A percentile compares a stretch with the other conserved stretches of the same genome.
Conservation (phyloP, 164 flowering plant genomes). For the Kalanchoe fedtschenkoi region DNA sequence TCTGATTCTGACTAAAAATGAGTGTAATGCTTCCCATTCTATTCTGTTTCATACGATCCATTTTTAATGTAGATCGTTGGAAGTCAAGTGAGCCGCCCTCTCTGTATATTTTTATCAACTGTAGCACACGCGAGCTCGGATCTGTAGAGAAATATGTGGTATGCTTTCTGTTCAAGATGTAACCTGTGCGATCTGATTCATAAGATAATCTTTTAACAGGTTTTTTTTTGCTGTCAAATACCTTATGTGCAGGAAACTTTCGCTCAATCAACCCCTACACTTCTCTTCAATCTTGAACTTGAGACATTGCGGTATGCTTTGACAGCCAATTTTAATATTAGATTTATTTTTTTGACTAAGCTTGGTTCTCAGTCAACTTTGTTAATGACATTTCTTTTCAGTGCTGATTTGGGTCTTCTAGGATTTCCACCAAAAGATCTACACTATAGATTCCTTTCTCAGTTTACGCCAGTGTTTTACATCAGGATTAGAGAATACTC, state of each 20-base stretch:
- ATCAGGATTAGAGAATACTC: slow-evolving; percentile 90
- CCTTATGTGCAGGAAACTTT: slow-evolving; percentile 57
- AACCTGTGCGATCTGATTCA: background rate
- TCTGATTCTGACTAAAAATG: too few relatives aligned
- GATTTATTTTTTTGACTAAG: background rate
- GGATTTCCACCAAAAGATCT: slow-evolving; percentile 88
- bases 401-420: slow-evolving; percentile 86
- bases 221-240: background rate
- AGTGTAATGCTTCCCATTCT: background rate
- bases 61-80: slow-evolving; percentile 60
- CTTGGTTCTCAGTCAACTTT: background rate
- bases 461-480: slow-evolving; percentile 78
- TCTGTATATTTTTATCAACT: slow-evolving; percentile 70
- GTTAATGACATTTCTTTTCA: slow-evolving; percentile 18
- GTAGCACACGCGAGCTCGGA: slow-evolving; percentile 82
- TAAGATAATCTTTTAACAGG: background rate
- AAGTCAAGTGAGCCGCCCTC: slow-evolving; percentile 67
- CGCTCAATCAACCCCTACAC: slow-evolving; percentile 68
- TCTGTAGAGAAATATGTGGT: slow-evolving; percentile 90
- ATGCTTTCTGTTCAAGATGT: slow-evolving; percentile 16
- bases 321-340: background rate
- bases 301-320: slow-evolving; percentile 82
- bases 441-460: slow-evolving; percentile 91
- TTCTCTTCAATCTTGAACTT: slow-evolving; percentile 89
- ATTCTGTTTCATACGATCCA: background rate